These are phyloP conservation scores for Monascus purpureus DNA, from an alignment of 495 filamentous ascomycete genomes.

Conservation along the genomic window DNA sequence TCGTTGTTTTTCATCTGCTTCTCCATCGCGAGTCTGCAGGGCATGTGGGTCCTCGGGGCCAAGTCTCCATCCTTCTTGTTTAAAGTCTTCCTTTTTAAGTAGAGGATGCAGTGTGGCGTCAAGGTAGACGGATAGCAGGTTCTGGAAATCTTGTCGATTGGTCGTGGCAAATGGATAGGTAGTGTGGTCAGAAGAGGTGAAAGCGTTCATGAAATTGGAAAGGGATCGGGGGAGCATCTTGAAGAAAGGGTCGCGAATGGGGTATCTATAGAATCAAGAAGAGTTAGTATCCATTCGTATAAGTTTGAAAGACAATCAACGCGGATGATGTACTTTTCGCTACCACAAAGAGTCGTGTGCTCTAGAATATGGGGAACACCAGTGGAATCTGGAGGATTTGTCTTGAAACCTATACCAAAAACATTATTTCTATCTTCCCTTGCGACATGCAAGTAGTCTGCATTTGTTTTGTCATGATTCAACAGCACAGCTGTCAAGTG, in stretches of 20 bases:
- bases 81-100: slow-evolving; percentile 80
- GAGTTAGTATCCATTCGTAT: slow-evolving; percentile 4
- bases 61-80: slow-evolving; percentile 91
- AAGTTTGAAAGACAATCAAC: not conserved
- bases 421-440: slow-evolving; percentile 97
- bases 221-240: slow-evolving; percentile 97
- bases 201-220: slow-evolving; percentile 99
- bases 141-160: slow-evolving; percentile 89
- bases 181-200: slow-evolving; percentile 93
- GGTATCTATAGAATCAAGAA: slow-evolving; percentile 47
- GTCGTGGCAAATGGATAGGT: slow-evolving; percentile 97
- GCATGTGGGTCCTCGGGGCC: slow-evolving; percentile 76
- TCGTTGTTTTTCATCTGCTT: slow-evolving; percentile 16
- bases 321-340: slow-evolving; percentile 78
- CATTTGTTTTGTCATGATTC: slow-evolving; percentile 83
- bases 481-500: slow-evolving; percentile 83
- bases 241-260: slow-evolving; percentile 95
- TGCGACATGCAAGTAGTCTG: slow-evolving; percentile 89
- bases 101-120: slow-evolving; percentile 86
- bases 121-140: slow-evolving; percentile 90
- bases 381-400: slow-evolving; percentile 90
- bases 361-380: slow-evolving; percentile 96
- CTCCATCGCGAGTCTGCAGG: slow-evolving; percentile 24
- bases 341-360: slow-evolving; percentile 94
- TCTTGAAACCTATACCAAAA: slow-evolving; percentile 97